phyloP scores from a whole-genome alignment of 2,329 filamentous ascomycete species.

The Chaetomium strumarium region DNA sequence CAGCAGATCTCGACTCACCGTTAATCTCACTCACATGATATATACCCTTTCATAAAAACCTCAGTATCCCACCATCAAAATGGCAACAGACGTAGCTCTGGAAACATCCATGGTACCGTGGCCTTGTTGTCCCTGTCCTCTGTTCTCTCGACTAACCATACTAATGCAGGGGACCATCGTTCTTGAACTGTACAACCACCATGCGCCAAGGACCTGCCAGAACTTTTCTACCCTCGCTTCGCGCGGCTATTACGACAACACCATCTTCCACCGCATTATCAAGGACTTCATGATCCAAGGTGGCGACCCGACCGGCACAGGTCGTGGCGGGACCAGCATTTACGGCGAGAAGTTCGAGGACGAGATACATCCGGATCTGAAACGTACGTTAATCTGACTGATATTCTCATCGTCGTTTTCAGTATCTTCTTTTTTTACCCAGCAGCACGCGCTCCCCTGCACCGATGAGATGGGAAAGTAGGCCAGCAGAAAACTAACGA shows the following conservation, averaged over 20 bases:
- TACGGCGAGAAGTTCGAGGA: conserved; percentile 93
- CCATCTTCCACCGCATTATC: conserved; percentile 91
- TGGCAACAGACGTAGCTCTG: conserved; percentile 73
- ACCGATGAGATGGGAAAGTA: no score
- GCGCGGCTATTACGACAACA: conserved; percentile 81
- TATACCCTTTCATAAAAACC: no score
- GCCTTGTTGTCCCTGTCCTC: not conserved
- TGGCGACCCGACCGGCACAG: conserved; percentile 90
- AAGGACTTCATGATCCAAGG: conserved; percentile 95
- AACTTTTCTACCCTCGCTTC: conserved; percentile 79
- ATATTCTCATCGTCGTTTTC: no score
- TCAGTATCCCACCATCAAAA: conserved; percentile 31
- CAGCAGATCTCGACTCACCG: not conserved
- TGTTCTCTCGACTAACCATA: not conserved
- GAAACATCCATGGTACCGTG: conserved; percentile 50
- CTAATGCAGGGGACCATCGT: conserved; percentile 71
- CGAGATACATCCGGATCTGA: conserved; percentile 69
- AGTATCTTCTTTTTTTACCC: not conserved
- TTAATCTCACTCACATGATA: not conserved
- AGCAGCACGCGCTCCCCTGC: not conserved
- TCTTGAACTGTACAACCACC: conserved; percentile 81
- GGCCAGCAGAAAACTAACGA: no score
- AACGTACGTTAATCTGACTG: conserved; percentile 38
- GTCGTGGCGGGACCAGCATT: conserved; percentile 80
- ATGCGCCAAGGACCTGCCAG: conserved; percentile 82